Base-by-base conservation (phyloP, 148 eudicot genomes). In the Camellia japonica region DNA sequence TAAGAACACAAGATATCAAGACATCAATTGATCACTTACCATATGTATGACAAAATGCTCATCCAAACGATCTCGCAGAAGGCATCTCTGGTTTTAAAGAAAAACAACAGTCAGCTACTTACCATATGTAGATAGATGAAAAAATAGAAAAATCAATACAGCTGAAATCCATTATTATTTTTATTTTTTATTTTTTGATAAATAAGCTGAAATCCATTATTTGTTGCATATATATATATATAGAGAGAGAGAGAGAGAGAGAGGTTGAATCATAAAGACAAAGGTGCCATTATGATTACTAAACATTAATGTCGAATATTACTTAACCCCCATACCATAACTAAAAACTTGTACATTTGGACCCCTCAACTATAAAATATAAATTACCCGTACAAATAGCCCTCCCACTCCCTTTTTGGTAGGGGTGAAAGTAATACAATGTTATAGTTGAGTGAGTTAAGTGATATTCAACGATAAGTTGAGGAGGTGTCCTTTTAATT, bases 21-120 rank as follows among this genome's bases (percentile, higher is more conserved):
- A 30, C 30, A 30, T 30, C 30, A 30, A 30, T 1, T 30, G 30
- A 30, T 30, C 30, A 30, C 30, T 83, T 93, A 96, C 99, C 99
- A 91, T 92, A 79, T 96, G 92, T 75, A 96, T 87, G 71, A 88
- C 89, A 81, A 96, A 81, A 87, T 96, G 98, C 86, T 96, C 99
- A 80, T 96, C 99, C 90, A 96, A 81, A 76, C 90, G 87, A 79
- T 91, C 92, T 77, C 90, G 88, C 19, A 93, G 91, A 81, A 96
- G 98, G 80, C 99, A 96, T 85, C 99, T 92, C 99, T 96, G 99
- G 80, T 85, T 55, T 38, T 67, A 20, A 79, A 78, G 14, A 68
- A 68, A 75, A 82, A 73, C 54, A 84, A 52, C 72, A 70, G 67
- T 80, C 19, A 76, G 70, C 77, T 51, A 65, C 49, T 30, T 30